Conservation (phyloP, 148 eudicot genomes). For the Suaeda aralocaspica region DNA sequence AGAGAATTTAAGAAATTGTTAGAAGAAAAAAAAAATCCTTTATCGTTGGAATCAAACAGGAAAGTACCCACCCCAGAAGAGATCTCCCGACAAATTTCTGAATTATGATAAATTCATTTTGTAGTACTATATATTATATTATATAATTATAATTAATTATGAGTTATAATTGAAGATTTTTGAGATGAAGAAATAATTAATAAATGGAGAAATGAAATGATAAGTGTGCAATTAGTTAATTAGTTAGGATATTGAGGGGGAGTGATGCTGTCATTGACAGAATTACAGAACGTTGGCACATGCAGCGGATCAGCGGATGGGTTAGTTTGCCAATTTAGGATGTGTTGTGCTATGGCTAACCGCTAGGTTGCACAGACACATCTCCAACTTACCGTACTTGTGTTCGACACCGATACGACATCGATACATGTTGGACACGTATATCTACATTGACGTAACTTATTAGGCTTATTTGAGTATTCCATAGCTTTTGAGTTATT, state of each 20-base stretch:
- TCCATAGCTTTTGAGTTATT: too few relatives aligned
- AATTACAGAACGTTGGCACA: conserved; percentile 24
- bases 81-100: conserved; percentile 19
- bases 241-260: conserved; percentile 1
- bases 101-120: conserved; percentile 1
- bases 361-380: too few relatives aligned
- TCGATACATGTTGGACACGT: too few relatives aligned
- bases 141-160: too few relatives aligned
- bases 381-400: too few relatives aligned
- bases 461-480: too few relatives aligned
- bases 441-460: too few relatives aligned
- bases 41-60: conserved; percentile 17
- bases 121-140: too few relatives aligned
- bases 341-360: too few relatives aligned
- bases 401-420: too few relatives aligned
- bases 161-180: too few relatives aligned
- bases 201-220: conserved; percentile 5
- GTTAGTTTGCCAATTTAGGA: background rate
- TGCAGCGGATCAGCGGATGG: conserved; percentile 13
- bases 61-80: conserved; percentile 21
- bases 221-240: conserved; percentile 17
- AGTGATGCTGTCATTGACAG: conserved; percentile 21
- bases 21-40: background rate
- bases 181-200: conserved; percentile 16
- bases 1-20: background rate